phyloP scores from a whole-genome alignment of 2,329 filamentous ascomycete genomes.

The Fusarium irregulare region DNA sequence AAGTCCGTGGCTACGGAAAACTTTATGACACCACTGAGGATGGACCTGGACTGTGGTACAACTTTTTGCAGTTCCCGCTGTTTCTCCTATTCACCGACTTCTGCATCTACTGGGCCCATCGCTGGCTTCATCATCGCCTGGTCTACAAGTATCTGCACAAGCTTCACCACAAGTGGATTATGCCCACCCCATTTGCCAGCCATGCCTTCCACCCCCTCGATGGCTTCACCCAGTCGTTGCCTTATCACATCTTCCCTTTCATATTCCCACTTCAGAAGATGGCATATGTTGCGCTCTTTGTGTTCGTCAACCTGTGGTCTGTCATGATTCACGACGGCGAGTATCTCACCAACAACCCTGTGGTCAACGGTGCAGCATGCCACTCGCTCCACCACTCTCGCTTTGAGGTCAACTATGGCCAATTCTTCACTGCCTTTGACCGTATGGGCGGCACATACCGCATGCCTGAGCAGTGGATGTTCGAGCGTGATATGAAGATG shows the following conservation, averaged over 20 bases:
- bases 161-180: conserved; percentile 99
- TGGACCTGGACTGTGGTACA: conserved; percentile 82
- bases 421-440: conserved; percentile 94
- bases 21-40: conserved; percentile 85
- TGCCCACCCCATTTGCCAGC: conserved; percentile 92
- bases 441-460: conserved; percentile 87
- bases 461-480: conserved; percentile 86
- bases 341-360: conserved; percentile 88
- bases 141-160: conserved; percentile 92
- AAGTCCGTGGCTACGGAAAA: conserved; percentile 86
- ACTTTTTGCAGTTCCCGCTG: conserved; percentile 84
- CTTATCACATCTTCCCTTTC: conserved; percentile 94
- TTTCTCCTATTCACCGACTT: conserved; percentile 92
- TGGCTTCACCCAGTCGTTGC: conserved; percentile 87
- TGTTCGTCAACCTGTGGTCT: conserved; percentile 97
- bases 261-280: conserved; percentile 93
- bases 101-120: conserved; percentile 92
- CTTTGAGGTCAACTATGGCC: conserved; percentile 80
- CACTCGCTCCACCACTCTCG: conserved; percentile 78
- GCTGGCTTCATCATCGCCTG: conserved; percentile 81
- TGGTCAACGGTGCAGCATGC: conserved; percentile 95
- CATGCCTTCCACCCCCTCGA: conserved; percentile 96
- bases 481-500: conserved; percentile 88
- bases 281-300: conserved; percentile 85
- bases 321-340: conserved; percentile 97